These are phyloP conservation scores for Apiospora rasikravindrae DNA, from an alignment of 2,329 filamentous ascomycete genomes.

Conservation along the genomic window DNA sequence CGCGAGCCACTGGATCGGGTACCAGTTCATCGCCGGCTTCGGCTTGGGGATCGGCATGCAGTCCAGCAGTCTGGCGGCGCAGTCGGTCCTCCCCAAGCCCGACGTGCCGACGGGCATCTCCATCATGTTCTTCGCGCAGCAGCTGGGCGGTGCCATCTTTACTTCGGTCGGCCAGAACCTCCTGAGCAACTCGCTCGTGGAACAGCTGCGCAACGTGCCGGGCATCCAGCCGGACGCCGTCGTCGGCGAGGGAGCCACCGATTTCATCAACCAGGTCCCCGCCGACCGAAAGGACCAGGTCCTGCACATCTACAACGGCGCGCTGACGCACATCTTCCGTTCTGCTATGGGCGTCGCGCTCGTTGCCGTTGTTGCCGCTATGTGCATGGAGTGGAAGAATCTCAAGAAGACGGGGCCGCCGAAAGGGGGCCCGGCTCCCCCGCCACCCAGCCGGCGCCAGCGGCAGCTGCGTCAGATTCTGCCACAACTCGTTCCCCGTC, in stretches of 20 bases:
- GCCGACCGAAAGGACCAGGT: slow-evolving; percentile 52
- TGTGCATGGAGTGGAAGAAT: slow-evolving; percentile 64
- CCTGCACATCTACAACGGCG: slow-evolving; percentile 60
- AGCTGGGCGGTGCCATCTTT: slow-evolving; percentile 52
- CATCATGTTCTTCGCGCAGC: slow-evolving; percentile 52
- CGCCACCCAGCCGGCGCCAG: neutral
- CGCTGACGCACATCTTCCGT: slow-evolving; percentile 60
- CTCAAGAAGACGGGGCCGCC: slow-evolving; percentile 52
- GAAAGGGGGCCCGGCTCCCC: slow-evolving; percentile 17
- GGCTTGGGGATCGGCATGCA: slow-evolving; percentile 66
- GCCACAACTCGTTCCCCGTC: slow-evolving; percentile 21
- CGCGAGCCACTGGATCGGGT: slow-evolving; percentile 62
- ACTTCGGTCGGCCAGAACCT: slow-evolving; percentile 52
- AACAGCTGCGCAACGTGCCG: slow-evolving; percentile 35
- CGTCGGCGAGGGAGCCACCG: slow-evolving; percentile 49
- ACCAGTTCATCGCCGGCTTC: slow-evolving; percentile 63
- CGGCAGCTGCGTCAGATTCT: slow-evolving; percentile 18
- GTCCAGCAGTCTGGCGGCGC: slow-evolving; percentile 57
- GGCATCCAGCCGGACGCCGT: slow-evolving; percentile 41
- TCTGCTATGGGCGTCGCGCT: slow-evolving; percentile 57
- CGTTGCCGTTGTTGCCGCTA: slow-evolving; percentile 54
- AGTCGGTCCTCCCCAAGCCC: slow-evolving; percentile 47
- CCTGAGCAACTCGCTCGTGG: slow-evolving; percentile 44
- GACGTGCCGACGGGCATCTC: slow-evolving; percentile 50
- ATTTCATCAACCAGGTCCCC: slow-evolving; percentile 55